A percentile compares a stretch with the other conserved stretches of the same genome.
phyloP scores from a whole-genome alignment of 2,329 filamentous ascomycete species.

The Clonostachys rosea region DNA sequence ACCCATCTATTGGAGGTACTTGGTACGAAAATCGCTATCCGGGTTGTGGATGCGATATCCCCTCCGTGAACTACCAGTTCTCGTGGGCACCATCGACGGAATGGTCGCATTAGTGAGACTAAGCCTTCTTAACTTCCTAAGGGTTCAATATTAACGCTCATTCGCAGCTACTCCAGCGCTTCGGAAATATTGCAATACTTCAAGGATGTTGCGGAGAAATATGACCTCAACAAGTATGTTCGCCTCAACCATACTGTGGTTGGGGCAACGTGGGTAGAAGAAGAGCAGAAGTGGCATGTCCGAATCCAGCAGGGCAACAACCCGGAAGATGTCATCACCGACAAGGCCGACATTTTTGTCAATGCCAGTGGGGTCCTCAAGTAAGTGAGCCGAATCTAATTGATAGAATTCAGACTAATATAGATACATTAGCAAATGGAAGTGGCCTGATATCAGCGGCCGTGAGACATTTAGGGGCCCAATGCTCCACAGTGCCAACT shows the following conservation, averaged over 20 bases:
- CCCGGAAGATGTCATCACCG: conserved; percentile 1
- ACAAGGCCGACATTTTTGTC: conserved; percentile 7
- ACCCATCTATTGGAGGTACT: conserved; percentile 13
- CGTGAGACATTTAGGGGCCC: conserved; percentile 38
- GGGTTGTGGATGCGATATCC: conserved; percentile 5
- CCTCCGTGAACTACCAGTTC: conserved; percentile 6
- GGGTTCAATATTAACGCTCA: conserved; percentile 31
- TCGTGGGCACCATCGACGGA: conserved; percentile 6
- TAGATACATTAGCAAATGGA: conserved; percentile 25
- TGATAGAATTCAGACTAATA: background rate
- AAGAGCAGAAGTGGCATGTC: conserved; percentile 4
- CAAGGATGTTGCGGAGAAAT: conserved; percentile 52
- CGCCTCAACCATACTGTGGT: background rate
- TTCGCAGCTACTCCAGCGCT: conserved; percentile 4
- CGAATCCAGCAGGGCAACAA: background rate
- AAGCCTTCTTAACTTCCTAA: conserved; percentile 23
- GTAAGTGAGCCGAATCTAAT: conserved; percentile 1
- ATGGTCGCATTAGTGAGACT: conserved; percentile 3
- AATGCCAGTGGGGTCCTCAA: conserved; percentile 7
- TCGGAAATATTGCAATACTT: conserved; percentile 8
- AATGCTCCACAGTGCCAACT: conserved; percentile 46
- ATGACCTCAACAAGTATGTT: conserved; percentile 43
- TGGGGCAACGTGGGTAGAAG: background rate
- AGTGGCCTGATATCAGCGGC: conserved; percentile 44
- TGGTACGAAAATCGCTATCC: conserved; percentile 12